Percentiles rank a stretch among this genome's conserved stretches.
Conservation (phyloP, 495 filamentous ascomycete species). For the Melanomma pulvis-pyrius region DNA sequence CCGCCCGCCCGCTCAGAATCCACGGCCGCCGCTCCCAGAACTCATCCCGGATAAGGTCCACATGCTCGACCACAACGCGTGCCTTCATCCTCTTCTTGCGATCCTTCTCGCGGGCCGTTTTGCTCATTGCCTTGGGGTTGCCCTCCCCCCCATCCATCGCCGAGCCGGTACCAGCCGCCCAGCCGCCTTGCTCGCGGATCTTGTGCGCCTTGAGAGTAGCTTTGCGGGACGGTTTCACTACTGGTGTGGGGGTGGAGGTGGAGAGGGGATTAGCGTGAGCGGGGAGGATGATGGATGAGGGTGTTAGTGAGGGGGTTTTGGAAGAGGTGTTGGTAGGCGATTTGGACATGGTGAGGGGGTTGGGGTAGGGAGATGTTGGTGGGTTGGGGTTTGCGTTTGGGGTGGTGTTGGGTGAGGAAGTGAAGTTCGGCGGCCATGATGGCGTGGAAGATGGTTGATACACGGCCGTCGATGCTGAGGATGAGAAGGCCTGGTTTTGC, state of each 20-base stretch:
- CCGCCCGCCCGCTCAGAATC: constrained; percentile 74
- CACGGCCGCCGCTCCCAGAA: constrained; percentile 90
- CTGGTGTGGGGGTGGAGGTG: not conserved
- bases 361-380: not conserved
- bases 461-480: not conserved
- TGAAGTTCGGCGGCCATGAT: not conserved
- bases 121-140: constrained; percentile 59
- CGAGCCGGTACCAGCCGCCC: not conserved
- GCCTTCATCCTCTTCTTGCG: constrained; percentile 75
- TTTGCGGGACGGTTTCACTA: not conserved
- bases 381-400: not conserved
- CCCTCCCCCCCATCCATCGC: not conserved
- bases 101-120: constrained; percentile 73
- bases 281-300: not conserved
- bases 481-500: not conserved
- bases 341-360: not conserved
- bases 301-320: not conserved
- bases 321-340: not conserved
- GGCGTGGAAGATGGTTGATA: not conserved
- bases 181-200: constrained; percentile 5
- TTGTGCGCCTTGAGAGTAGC: not conserved
- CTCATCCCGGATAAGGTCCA: constrained; percentile 90
- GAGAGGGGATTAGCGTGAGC: not conserved
- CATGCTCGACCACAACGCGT: constrained; percentile 74
- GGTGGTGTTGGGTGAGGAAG: not conserved